Evolutionary conservation across 2,329 filamentous ascomycete genomes (phyloP), one percentile per base, ranked within the genome.

Genomic region (Simplicillium sp.): DNA sequence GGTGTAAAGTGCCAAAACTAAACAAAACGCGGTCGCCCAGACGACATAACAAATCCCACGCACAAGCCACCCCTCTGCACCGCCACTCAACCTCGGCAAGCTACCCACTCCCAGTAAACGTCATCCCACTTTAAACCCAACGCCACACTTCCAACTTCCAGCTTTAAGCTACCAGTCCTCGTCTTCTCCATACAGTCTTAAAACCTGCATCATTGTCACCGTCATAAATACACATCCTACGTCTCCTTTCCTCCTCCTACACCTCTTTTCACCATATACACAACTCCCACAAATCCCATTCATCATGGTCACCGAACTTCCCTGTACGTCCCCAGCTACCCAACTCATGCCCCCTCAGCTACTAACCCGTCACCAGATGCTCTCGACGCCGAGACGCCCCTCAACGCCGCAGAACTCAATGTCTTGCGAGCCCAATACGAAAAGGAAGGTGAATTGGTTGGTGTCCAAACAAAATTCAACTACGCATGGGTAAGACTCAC

Each of bases 391-490:
- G 92, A 98, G 71, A 95, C 85, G 86, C 90, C 56, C 56, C 76
- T 98, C 48, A 94, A 92, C 66, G 80, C 87, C 42, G 84, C 87
- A 38, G 92, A 98, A 66, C 82, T 98, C 45, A 82, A 89, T 62
- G 92, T 97, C 47, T 75, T 98, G 40, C 86, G 90, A 49, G 74
- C 86, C 45, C 92, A 98, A 63, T 98, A 92, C 61, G 90, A 97
- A 60, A 95, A 95, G 60, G 92, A 98, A 67, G 92, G 90, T 51
- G 87, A 94, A 55, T 94, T 94, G 71, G 90, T 95, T 46, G 89
- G 90, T 45, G 78, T 98, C 33, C 92, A 98, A 65, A 98, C 92
- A 46, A 97, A 97, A 62, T 98, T 98, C 77, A 98, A 98, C 79
- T 97, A 90, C 64, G 90, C 92, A 59, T 98, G 92, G 92, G 88